Evolutionary conservation across 2,329 filamentous ascomycete genomes (phyloP).

Genomic region (Aspergillus clavatus): DNA sequence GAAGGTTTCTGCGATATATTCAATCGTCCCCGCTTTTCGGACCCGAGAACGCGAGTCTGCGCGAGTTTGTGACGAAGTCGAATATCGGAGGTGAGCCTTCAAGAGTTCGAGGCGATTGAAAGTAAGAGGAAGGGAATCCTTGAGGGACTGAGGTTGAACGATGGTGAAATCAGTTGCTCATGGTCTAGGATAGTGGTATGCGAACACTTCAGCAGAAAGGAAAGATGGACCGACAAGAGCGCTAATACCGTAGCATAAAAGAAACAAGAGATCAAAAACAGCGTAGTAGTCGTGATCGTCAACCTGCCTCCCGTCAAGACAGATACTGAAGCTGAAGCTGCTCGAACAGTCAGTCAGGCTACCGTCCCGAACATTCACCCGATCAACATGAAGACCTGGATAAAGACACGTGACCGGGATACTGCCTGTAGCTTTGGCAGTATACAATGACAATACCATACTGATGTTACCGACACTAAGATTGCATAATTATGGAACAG

Average conservation of each 20-base stretch:
- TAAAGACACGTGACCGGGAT: conserved; percentile 12
- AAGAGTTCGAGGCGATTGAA: background rate
- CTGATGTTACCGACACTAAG: background rate
- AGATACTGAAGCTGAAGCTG: background rate
- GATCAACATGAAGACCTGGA: conserved; percentile 8
- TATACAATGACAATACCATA: no score
- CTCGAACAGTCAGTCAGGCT: conserved; percentile 6
- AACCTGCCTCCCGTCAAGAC: background rate
- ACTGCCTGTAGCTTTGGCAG: no score
- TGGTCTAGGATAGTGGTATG: background rate
- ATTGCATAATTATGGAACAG: background rate
- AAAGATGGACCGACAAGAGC: background rate
- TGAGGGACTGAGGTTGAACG: background rate
- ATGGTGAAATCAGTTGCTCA: background rate
- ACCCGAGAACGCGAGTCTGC: no score
- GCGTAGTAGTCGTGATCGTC: background rate
- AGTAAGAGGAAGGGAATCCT: background rate
- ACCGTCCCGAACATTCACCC: conserved; percentile 2
- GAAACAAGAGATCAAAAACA: background rate
- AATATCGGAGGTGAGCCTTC: no score
- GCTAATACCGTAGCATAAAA: background rate
- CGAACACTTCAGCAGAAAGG: background rate
- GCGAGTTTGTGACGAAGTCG: no score
- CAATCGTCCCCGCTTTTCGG: no score
- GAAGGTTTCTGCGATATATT: background rate